phyloP scores from a whole-genome alignment of 257 asterid species.

The Asclepias syriaca region DNA sequence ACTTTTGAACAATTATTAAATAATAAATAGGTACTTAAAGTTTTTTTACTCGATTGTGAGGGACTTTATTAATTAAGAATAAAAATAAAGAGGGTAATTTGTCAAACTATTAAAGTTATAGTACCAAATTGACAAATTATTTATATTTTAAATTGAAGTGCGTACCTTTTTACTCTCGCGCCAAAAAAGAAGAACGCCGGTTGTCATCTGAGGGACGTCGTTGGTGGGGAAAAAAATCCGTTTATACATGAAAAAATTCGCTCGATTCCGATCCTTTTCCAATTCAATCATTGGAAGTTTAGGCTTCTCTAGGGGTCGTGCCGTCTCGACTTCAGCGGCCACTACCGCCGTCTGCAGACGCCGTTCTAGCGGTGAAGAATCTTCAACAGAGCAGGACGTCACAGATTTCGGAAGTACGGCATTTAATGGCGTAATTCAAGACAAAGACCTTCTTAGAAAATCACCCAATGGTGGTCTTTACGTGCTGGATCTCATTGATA shows the following conservation, averaged over 20 bases:
- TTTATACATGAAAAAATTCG: slow-evolving; percentile 7
- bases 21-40: too few species aligned
- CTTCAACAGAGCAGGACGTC: not conserved
- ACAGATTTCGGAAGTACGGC: not conserved
- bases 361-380: not conserved
- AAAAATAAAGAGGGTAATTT: too few species aligned
- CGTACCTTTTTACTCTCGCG: not conserved
- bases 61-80: too few species aligned
- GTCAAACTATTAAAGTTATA: too few species aligned
- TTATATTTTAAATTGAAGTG: too few species aligned
- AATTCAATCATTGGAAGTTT: not conserved
- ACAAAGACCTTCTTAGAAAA: slow-evolving; percentile 46
- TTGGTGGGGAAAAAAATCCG: slow-evolving; percentile 1
- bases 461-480: slow-evolving; percentile 41
- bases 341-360: not conserved
- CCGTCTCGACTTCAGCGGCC: slow-evolving; percentile 5
- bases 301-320: not conserved
- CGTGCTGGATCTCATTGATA: slow-evolving; percentile 52
- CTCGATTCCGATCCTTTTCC: not conserved
- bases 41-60: too few species aligned
- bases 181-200: not conserved
- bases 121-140: too few species aligned
- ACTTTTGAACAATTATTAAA: too few species aligned
- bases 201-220: not conserved
- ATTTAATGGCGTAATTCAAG: slow-evolving; percentile 21